Evolutionary conservation across 176 grass and related monocot species (phyloP), one percentile per base, ranked within the genome.

Genomic region (Typha latifolia): DNA sequence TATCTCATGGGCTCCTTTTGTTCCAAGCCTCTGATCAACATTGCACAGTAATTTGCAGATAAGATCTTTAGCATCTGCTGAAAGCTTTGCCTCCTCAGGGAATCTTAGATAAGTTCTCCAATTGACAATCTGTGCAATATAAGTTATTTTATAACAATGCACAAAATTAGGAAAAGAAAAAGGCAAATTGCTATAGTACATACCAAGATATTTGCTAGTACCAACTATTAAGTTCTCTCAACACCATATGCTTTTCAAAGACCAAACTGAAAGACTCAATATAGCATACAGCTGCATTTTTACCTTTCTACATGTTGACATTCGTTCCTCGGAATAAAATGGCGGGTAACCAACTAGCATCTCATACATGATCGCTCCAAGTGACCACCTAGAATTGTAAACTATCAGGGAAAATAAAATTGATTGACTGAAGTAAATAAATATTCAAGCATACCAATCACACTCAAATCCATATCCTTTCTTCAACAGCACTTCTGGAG

Each of bases 341-440:
- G 84, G 88, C 32, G 88, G 81, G 72, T 84, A 91, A 32, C 88
- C 88, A 74, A 91, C 77, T 66, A 91, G 84, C 84, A 91, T 91
- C 77, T 91, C 88, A 47, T 91, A 91, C 84, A 91, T 87, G 66
- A 91, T 91, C 76, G 81, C 84, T 81, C 88, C 88, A 72, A 91
- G 77, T 14, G 88, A 91, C 88, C 88, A 91, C 84, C 88, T 91
- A 77, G 32, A 50, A 12, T 64, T 70, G 32, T 15, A 78, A 31
- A 24, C 49, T 48, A 31, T 14, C 20, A 16, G n/a, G 51, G 32
- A 19, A 56, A 47, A 63, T 22, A 49, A 78, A 62, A 43, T 67
- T 62, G 26, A 23, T 14, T 20, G 50, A 51, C 18, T 31, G n/a
- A 14, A 57, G 32, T 53, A 20, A 62, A 62, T 29, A 63, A 6